Percentiles rank a stretch among this genome's conserved stretches.
phyloP scores from a whole-genome alignment of 305 asterid species.

The Fraxinus nigra region DNA sequence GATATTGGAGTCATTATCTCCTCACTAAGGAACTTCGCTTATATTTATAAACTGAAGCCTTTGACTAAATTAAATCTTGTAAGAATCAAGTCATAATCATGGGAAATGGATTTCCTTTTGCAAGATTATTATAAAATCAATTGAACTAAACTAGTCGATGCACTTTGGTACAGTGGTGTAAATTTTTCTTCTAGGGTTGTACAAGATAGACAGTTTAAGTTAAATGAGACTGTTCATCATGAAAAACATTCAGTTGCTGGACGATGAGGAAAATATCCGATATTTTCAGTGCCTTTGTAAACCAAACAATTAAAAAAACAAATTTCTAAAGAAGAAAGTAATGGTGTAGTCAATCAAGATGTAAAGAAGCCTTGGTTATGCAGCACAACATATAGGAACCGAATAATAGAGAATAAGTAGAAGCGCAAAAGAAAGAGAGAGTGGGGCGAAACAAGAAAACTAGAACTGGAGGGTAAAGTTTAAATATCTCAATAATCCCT shows the following conservation, averaged over 20 bases:
- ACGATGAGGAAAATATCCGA: neutral
- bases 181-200: neutral
- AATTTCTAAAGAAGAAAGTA: neutral
- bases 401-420: neutral
- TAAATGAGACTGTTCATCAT: neutral
- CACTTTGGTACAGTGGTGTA: neutral
- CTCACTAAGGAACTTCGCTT: neutral
- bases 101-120: neutral
- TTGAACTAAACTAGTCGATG: neutral
- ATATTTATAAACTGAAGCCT: neutral
- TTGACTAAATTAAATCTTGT: neutral
- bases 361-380: neutral
- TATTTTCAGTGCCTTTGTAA: neutral
- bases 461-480: neutral
- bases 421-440: neutral
- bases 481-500: neutral
- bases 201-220: neutral
- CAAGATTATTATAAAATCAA: neutral
- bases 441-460: neutral
- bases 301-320: neutral
- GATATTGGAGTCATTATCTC: neutral
- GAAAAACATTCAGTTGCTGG: neutral
- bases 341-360: neutral
- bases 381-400: neutral
- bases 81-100: neutral